Evolutionary conservation across 2,329 filamentous ascomycete species (phyloP).

Genomic region (Xylariaceae sp.): DNA sequence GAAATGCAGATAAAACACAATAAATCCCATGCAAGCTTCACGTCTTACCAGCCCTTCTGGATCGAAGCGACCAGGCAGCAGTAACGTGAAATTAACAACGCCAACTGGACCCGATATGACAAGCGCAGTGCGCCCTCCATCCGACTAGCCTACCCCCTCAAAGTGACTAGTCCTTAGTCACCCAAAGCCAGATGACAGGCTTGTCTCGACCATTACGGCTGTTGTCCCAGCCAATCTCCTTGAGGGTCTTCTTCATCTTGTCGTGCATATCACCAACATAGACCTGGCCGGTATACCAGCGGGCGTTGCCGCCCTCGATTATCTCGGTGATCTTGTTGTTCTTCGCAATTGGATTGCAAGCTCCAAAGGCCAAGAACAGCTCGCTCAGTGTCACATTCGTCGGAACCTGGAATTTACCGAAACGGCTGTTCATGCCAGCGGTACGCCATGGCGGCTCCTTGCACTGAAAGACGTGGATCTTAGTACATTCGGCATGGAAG

Average conservation of each 20-base stretch:
- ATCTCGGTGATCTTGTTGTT: slow-evolving; percentile 58
- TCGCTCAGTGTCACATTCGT: slow-evolving; percentile 50
- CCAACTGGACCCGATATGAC: not conserved
- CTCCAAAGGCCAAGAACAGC: slow-evolving; percentile 57
- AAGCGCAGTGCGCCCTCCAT: not conserved
- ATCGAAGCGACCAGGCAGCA: no score
- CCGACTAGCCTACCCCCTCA: no score
- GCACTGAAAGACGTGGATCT: slow-evolving; percentile 55
- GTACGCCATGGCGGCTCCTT: slow-evolving; percentile 51
- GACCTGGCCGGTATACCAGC: slow-evolving; percentile 55
- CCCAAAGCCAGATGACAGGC: slow-evolving; percentile 57
- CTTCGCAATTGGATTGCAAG: slow-evolving; percentile 44
- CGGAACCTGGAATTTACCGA: slow-evolving; percentile 51
- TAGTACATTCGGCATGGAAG: slow-evolving; percentile 55
- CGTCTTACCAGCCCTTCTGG: no score
- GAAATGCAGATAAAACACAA: no score
- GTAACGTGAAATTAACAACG: not conserved
- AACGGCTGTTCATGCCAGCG: slow-evolving; percentile 39
- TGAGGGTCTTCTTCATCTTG: slow-evolving; percentile 46
- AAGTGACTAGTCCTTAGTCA: slow-evolving; percentile 45
- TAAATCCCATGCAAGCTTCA: no score
- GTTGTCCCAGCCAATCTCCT: slow-evolving; percentile 56
- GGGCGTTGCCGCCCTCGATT: slow-evolving; percentile 50
- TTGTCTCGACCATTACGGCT: slow-evolving; percentile 47
- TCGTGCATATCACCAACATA: slow-evolving; percentile 48